Evolutionary conservation across 1,284 basidiomycete species (phyloP).

Genomic region (Ganoderma sinense): DNA sequence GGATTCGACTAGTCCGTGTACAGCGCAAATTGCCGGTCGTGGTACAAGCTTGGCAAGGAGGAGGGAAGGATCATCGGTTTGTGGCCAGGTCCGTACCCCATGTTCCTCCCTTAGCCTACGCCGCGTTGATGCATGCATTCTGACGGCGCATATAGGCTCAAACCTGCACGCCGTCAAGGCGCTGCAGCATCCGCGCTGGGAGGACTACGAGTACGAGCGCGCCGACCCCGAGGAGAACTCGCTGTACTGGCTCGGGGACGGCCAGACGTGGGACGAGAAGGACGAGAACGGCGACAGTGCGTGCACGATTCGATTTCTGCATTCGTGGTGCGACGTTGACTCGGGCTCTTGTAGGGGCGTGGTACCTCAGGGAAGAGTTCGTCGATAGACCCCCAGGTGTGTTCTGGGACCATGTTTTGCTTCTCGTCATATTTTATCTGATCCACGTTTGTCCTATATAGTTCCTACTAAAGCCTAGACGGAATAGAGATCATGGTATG

Average conservation of each 20-base stretch:
- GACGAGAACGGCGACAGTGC: conserved; percentile 54
- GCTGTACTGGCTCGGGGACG: conserved; percentile 65
- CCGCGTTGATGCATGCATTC: not conserved
- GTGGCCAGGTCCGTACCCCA: conserved; percentile 58
- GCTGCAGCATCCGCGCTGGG: conserved; percentile 67
- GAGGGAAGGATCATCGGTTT: conserved; percentile 64
- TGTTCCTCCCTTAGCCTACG: not conserved
- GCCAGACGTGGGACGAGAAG: conserved; percentile 49
- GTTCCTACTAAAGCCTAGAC: not conserved
- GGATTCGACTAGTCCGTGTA: conserved; percentile 57
- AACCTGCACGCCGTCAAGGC: conserved; percentile 57
- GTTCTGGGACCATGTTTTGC: not conserved
- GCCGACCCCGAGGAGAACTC: conserved; percentile 55
- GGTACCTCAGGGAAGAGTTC: conserved; percentile 53
- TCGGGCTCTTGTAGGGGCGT: conserved; percentile 46
- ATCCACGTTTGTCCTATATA: not conserved
- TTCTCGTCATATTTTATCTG: not conserved
- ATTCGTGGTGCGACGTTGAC: not conserved
- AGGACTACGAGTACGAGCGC: conserved; percentile 65
- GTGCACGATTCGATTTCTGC: conserved; percentile 31
- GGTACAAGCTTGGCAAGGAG: conserved; percentile 70
- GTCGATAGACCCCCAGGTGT: conserved; percentile 38
- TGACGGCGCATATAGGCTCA: conserved; percentile 47
- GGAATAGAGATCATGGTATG: not conserved
- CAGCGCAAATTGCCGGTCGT: conserved; percentile 64